Evolutionary conservation across 768 basidiomycete species (phyloP).

Genomic region (Rhizopogon salebrosus): DNA sequence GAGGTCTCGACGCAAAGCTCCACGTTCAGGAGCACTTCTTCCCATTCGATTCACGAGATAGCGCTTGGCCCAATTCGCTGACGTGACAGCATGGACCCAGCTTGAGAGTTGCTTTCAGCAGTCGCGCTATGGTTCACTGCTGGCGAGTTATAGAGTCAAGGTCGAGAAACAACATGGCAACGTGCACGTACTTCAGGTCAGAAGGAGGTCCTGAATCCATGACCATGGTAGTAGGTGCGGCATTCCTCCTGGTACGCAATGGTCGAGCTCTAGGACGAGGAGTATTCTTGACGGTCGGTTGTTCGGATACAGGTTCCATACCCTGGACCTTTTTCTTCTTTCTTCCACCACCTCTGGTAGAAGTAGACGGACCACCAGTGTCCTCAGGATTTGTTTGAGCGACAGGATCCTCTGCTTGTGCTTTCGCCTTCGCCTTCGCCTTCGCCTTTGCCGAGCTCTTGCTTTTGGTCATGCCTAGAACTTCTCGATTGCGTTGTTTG

Average conservation of each 20-base stretch:
- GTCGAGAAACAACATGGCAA: too few species aligned
- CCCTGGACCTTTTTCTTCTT: neutral
- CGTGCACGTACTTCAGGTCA: neutral
- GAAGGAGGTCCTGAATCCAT: neutral
- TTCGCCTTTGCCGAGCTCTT: neutral
- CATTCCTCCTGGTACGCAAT: neutral
- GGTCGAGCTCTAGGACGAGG: neutral
- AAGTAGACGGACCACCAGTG: neutral
- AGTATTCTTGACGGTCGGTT: neutral
- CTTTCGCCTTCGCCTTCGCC: neutral
- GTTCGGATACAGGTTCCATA: neutral
- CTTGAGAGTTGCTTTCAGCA: neutral
- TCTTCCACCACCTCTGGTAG: neutral
- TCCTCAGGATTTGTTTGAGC: neutral
- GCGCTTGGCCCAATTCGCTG: neutral
- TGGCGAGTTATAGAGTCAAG: neutral
- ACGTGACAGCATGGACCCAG: neutral
- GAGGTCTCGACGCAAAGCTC: neutral
- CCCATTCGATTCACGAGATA: neutral
- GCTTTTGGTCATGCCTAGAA: slow-evolving; percentile 1
- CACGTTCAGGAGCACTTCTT: neutral
- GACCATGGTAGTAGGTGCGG: neutral
- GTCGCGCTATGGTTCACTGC: neutral
- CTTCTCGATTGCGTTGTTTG: slow-evolving; percentile 6
- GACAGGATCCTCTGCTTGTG: neutral